Conservation (phyloP, 208 protist species). For the Phytomonas serpens region DNA sequence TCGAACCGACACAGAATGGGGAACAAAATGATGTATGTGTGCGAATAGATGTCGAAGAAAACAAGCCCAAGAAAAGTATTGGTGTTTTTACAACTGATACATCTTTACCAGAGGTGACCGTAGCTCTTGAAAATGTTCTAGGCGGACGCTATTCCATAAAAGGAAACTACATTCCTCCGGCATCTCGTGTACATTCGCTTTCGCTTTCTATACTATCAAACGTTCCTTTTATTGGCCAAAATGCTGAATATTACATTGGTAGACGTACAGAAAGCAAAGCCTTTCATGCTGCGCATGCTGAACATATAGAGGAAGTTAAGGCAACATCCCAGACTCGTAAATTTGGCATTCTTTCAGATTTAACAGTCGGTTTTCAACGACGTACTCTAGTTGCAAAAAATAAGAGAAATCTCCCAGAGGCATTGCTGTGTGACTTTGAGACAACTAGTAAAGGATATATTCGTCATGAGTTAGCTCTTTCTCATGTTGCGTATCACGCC, state of each 20-base stretch:
- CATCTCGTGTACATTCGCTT: constrained; percentile 61
- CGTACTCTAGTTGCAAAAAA: constrained; percentile 47
- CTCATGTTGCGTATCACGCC: constrained; percentile 54
- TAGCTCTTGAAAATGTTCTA: constrained; percentile 68
- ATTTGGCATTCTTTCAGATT: constrained; percentile 33
- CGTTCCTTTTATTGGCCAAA: constrained; percentile 67
- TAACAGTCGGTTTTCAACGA: constrained; percentile 65
- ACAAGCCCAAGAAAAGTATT: constrained; percentile 54
- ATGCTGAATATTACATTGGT: constrained; percentile 71
- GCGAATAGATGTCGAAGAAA: constrained; percentile 61
- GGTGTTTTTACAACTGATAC: constrained; percentile 83
- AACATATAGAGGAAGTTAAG: constrained; percentile 66
- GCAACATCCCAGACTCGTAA: constrained; percentile 46
- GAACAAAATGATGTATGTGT: constrained; percentile 64
- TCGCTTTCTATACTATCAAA: constrained; percentile 70
- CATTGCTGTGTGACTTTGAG: constrained; percentile 9
- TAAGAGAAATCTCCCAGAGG: constrained; percentile 16
- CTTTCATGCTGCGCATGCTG: constrained; percentile 48
- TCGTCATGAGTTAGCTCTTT: constrained; percentile 38
- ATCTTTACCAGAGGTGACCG: constrained; percentile 55
- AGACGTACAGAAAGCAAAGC: constrained; percentile 50
- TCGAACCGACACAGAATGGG: constrained; percentile 71
- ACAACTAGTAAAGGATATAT: constrained; percentile 64
- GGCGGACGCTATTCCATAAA: constrained; percentile 68
- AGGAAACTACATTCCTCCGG: constrained; percentile 75